These are phyloP conservation scores for Ophiostoma triangulosporum DNA, from an alignment of 2,329 filamentous ascomycete species.

Conservation along the genomic window DNA sequence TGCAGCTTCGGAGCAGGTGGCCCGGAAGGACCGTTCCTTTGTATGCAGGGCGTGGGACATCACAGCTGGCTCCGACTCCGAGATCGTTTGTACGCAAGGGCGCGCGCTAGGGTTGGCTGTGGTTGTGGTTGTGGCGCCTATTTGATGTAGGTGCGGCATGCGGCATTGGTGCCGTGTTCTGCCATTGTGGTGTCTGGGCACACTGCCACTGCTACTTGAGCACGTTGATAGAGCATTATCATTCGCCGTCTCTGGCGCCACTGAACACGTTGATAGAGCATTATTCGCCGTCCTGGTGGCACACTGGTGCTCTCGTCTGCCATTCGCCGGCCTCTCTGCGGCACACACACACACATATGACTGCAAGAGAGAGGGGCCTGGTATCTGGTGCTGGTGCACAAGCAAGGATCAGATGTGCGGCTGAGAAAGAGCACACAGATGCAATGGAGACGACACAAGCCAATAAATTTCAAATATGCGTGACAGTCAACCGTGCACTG, in stretches of 20 bases:
- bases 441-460: background rate
- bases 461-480: background rate
- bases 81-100: background rate
- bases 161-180: no score
- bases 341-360: background rate
- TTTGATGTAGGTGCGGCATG: background rate
- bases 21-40: no score
- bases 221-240: no score
- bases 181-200: no score
- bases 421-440: background rate
- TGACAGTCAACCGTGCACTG: background rate
- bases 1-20: no score
- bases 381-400: background rate
- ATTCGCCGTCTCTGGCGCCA: no score
- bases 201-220: no score
- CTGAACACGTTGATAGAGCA: no score
- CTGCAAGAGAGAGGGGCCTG: background rate
- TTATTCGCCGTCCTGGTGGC: no score
- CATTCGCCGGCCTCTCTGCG: no score
- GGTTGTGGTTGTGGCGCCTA: background rate
- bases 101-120: background rate
- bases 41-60: background rate
- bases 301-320: no score
- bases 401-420: background rate
- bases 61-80: background rate